Evolutionary conservation across 768 basidiomycete species (phyloP).

Genomic region (Strobilomyces echinocephalus): DNA sequence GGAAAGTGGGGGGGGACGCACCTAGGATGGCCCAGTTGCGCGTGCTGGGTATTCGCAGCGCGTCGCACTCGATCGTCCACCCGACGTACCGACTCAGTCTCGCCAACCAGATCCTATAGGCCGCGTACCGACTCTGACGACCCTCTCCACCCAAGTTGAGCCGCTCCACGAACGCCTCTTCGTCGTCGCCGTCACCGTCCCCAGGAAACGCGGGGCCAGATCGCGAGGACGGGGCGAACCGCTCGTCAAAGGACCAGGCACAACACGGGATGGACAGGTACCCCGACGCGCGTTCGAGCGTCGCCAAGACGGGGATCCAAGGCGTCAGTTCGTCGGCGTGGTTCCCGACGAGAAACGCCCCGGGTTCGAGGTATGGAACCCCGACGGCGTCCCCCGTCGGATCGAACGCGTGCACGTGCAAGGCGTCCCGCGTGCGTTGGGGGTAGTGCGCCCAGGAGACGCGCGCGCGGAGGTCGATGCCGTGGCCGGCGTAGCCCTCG

Average conservation of each 20-base stretch:
- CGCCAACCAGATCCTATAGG: constrained; percentile 86
- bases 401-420: constrained; percentile 70
- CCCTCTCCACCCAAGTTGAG: constrained; percentile 63
- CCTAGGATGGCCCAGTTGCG: constrained; percentile 91
- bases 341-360: constrained; percentile 83
- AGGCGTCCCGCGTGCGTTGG: constrained; percentile 47
- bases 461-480: constrained; percentile 82
- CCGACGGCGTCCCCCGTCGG: constrained; percentile 34
- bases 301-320: constrained; percentile 83
- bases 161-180: constrained; percentile 34
- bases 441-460: constrained; percentile 84
- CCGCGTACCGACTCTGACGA: constrained; percentile 66
- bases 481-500: constrained; percentile 82
- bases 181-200: neutral
- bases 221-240: constrained; percentile 39
- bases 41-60: constrained; percentile 85
- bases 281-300: constrained; percentile 53
- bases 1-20: constrained; percentile 35
- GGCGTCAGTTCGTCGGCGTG: constrained; percentile 97
- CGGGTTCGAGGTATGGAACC: constrained; percentile 37
- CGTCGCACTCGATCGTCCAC: constrained; percentile 85
- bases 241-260: constrained; percentile 71
- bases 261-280: constrained; percentile 90
- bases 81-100: constrained; percentile 67
- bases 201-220: too few relatives aligned